Conservation (phyloP, 2,329 filamentous ascomycete species). For the Zalaria sp. region DNA sequence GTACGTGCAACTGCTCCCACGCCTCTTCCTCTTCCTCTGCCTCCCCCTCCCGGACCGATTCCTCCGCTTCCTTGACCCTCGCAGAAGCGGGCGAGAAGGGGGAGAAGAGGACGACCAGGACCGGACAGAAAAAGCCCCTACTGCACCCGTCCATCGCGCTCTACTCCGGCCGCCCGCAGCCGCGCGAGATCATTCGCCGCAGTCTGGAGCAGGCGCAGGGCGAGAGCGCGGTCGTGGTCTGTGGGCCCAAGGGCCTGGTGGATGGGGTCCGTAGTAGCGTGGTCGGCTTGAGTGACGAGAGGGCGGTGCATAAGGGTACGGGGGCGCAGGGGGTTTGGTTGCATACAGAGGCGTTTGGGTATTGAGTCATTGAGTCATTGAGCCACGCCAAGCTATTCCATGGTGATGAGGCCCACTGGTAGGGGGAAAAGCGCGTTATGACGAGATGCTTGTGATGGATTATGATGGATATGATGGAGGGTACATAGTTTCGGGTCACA, state of each 20-base stretch:
- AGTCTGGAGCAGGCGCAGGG: constrained; percentile 44
- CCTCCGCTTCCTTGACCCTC: constrained; percentile 5
- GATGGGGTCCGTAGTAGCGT: constrained; percentile 41
- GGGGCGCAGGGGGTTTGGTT: constrained; percentile 51
- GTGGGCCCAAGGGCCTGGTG: constrained; percentile 42
- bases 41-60: constrained; percentile 9
- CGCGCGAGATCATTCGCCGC: constrained; percentile 37
- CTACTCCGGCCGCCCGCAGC: constrained; percentile 37
- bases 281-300: constrained; percentile 45
- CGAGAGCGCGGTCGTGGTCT: constrained; percentile 49
- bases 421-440: too few species aligned
- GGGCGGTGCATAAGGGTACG: constrained; percentile 53
- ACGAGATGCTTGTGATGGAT: too few species aligned
- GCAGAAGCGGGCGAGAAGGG: neutral
- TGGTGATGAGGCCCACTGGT: too few species aligned
- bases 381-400: too few species aligned
- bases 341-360: constrained; percentile 45
- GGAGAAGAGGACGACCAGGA: neutral
- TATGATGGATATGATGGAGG: too few species aligned
- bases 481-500: too few species aligned
- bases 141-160: constrained; percentile 22
- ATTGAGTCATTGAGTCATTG: constrained; percentile 1
- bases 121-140: constrained; percentile 7
- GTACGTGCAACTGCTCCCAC: constrained; percentile 23
- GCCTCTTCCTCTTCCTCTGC: constrained; percentile 3